phyloP scores from a whole-genome alignment of 2,329 filamentous ascomycete genomes.

The Magnaporthales sp. region DNA sequence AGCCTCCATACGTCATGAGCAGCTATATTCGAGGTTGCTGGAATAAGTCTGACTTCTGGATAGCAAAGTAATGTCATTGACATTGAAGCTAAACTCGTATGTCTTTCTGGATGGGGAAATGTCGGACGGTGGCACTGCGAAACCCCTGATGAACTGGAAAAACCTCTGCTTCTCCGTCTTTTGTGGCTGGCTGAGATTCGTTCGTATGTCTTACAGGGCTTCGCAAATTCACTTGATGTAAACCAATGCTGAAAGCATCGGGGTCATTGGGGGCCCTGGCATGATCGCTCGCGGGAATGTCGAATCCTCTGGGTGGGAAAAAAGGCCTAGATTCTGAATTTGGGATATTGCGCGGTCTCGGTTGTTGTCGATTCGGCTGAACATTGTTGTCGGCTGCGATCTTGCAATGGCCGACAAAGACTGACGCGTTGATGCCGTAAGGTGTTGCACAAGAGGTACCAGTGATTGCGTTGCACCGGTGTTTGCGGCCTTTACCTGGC shows the following conservation, averaged over 20 bases:
- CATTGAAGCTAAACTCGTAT: constrained; percentile 36
- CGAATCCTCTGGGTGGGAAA: constrained; percentile 14
- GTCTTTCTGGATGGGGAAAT: constrained; percentile 24
- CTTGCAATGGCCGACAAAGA: background rate
- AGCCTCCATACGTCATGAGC: too few species aligned
- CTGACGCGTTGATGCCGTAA: background rate
- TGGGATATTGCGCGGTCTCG: background rate
- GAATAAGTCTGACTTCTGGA: constrained; percentile 16
- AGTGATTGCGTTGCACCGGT: background rate
- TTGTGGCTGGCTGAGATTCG: background rate
- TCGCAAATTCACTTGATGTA: constrained; percentile 37
- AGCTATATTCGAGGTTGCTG: too few species aligned
- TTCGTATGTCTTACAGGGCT: constrained; percentile 36
- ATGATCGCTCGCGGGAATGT: constrained; percentile 24
- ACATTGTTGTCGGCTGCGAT: background rate
- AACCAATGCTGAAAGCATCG: constrained; percentile 29
- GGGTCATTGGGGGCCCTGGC: constrained; percentile 31
- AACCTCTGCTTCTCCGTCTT: constrained; percentile 23
- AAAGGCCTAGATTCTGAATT: background rate
- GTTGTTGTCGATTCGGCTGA: background rate
- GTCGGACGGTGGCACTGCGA: constrained; percentile 36
- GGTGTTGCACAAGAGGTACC: too few species aligned
- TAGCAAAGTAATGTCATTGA: constrained; percentile 27
- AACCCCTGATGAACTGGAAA: constrained; percentile 49
- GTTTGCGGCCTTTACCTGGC: background rate